These are phyloP conservation scores for Chrysosporium keratinophilum DNA, from an alignment of 2,329 filamentous ascomycete species.

Conservation along the genomic window DNA sequence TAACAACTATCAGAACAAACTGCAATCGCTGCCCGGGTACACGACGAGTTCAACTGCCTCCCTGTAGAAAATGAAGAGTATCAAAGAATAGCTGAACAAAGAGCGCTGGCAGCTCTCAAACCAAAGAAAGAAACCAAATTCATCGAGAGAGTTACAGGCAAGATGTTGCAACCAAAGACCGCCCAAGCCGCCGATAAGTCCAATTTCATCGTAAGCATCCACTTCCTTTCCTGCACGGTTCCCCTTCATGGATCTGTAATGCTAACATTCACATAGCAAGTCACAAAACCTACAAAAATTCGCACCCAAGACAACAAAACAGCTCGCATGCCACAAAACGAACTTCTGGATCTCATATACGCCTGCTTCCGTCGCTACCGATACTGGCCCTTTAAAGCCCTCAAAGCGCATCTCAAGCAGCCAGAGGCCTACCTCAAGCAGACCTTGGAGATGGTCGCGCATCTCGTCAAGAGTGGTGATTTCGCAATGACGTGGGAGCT, in stretches of 20 bases:
- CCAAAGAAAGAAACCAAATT: conserved; percentile 49
- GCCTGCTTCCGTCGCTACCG: conserved; percentile 71
- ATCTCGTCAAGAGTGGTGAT: conserved; percentile 68
- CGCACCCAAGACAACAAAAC: conserved; percentile 65
- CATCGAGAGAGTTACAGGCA: conserved; percentile 35
- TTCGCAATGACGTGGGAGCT: conserved; percentile 82
- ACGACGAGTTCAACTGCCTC: conserved; percentile 65
- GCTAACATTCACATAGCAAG: conserved; percentile 27
- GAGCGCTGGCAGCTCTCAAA: conserved; percentile 51
- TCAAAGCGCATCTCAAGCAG: conserved; percentile 68
- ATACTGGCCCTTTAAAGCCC: conserved; percentile 87
- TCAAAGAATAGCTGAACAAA: conserved; percentile 48
- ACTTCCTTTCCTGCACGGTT: not conserved
- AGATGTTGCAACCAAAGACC: conserved; percentile 51
- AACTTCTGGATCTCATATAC: conserved; percentile 78
- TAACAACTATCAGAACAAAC: conserved; percentile 59
- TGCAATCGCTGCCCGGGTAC: conserved; percentile 59
- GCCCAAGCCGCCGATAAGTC: conserved; percentile 36
- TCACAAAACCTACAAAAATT: conserved; percentile 44
- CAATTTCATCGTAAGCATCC: conserved; percentile 34
- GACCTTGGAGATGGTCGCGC: conserved; percentile 69
- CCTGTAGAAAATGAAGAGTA: conserved; percentile 64
- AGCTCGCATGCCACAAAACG: conserved; percentile 77
- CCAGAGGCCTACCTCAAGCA: conserved; percentile 89
- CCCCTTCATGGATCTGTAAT: conserved; percentile 2